Percentiles rank a stretch among this genome's conserved stretches.
These are phyloP conservation scores for Trichoderma brevicompactum DNA, from an alignment of 2,329 filamentous ascomycete species.

Conservation along the genomic window DNA sequence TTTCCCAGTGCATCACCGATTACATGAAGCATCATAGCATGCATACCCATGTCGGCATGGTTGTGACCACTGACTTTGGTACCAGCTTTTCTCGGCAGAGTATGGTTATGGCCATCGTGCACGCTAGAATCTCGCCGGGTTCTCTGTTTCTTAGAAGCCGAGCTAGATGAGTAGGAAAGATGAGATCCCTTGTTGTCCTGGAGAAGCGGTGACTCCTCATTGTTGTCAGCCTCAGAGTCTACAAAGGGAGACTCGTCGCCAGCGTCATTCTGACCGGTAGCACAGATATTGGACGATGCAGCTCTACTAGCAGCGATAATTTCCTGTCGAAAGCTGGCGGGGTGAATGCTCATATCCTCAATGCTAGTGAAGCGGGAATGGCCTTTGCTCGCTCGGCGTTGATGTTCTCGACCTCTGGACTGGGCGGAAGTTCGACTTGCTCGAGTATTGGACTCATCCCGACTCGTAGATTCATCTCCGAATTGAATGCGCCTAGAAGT, in stretches of 20 bases:
- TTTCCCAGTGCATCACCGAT: constrained; percentile 86
- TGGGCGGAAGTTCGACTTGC: constrained; percentile 39
- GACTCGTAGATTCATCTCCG: constrained; percentile 37
- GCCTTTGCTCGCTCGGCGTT: constrained; percentile 52
- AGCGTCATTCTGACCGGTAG: constrained; percentile 56
- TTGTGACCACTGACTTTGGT: constrained; percentile 72
- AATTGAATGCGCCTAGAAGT: constrained; percentile 48
- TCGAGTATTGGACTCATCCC: constrained; percentile 38
- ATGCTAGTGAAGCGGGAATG: constrained; percentile 67
- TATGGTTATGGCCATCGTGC: constrained; percentile 81
- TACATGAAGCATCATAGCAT: constrained; percentile 75
- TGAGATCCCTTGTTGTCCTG: constrained; percentile 44
- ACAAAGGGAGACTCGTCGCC: constrained; percentile 54
- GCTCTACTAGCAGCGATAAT: constrained; percentile 79
- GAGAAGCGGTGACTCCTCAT: constrained; percentile 55
- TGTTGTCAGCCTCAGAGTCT: constrained; percentile 48
- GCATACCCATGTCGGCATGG: constrained; percentile 94
- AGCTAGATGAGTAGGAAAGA: constrained; percentile 36
- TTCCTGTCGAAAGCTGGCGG: constrained; percentile 86
- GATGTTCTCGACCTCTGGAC: constrained; percentile 49
- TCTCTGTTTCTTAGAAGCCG: constrained; percentile 35
- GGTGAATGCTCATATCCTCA: constrained; percentile 81
- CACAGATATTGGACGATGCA: constrained; percentile 53
- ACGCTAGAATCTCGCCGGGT: constrained; percentile 54
- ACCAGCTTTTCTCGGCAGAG: constrained; percentile 65